These are phyloP conservation scores for Teratosphaeria destructans DNA, from an alignment of 2,329 filamentous ascomycete genomes.

Conservation along the genomic window DNA sequence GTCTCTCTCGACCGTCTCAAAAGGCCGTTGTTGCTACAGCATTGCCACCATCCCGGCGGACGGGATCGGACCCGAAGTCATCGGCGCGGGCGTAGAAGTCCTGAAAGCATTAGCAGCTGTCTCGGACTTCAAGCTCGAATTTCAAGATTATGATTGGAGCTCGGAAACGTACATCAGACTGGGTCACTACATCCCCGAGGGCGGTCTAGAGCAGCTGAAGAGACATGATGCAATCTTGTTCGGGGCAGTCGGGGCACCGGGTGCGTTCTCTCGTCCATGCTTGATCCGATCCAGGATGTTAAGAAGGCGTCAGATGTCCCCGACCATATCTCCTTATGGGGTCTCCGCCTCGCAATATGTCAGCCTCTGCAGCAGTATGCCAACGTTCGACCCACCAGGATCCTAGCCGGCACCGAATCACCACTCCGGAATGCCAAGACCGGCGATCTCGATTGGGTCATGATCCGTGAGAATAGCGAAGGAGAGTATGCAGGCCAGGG, in stretches of 20 bases:
- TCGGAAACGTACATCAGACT: slow-evolving; percentile 56
- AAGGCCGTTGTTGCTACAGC: slow-evolving; percentile 23
- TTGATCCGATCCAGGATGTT: not conserved
- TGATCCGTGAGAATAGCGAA: slow-evolving; percentile 57
- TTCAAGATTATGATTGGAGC: slow-evolving; percentile 56
- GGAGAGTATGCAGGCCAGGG: slow-evolving; percentile 58
- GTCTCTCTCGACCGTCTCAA: not conserved
- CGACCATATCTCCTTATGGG: slow-evolving; percentile 48
- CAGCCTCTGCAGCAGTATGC: slow-evolving; percentile 47
- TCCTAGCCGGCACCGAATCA: slow-evolving; percentile 50
- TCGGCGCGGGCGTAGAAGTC: slow-evolving; percentile 52
- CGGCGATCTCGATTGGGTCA: slow-evolving; percentile 56
- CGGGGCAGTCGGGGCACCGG: slow-evolving; percentile 55
- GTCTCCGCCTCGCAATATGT: slow-evolving; percentile 45
- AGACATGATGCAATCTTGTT: slow-evolving; percentile 58
- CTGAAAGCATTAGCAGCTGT: slow-evolving; percentile 42
- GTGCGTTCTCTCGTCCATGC: slow-evolving; percentile 19
- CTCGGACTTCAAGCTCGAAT: slow-evolving; percentile 50
- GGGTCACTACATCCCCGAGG: slow-evolving; percentile 54
- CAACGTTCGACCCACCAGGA: slow-evolving; percentile 49
- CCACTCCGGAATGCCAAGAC: slow-evolving; percentile 44
- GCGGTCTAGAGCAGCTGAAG: slow-evolving; percentile 46
- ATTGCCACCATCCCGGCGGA: slow-evolving; percentile 60
- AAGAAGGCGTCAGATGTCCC: slow-evolving; percentile 35
- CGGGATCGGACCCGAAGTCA: slow-evolving; percentile 60